Percentiles rank a stretch among this genome's conserved stretches.
Evolutionary conservation across 352 stramenopile genomes (phyloP).

Genomic region (Pythium aquatile): DNA sequence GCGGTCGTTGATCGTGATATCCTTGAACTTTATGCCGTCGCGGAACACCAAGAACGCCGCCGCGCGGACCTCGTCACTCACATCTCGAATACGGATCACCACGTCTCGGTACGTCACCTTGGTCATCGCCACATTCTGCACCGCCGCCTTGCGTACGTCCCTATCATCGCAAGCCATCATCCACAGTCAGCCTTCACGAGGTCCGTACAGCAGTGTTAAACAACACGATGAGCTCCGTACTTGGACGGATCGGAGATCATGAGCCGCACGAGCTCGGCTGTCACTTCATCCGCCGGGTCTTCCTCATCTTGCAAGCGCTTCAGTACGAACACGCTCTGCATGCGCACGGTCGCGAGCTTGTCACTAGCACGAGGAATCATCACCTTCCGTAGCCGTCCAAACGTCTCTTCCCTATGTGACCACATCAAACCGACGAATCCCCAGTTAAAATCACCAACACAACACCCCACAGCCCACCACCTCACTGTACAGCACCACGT

Average conservation of each 20-base stretch:
- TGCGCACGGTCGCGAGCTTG: slow-evolving; percentile 56
- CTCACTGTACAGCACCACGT: slow-evolving; percentile 12
- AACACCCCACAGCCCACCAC: no score
- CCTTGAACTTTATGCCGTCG: slow-evolving; percentile 39
- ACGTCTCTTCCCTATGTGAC: slow-evolving; percentile 37
- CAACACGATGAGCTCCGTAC: slow-evolving; percentile 27
- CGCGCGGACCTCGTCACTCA: slow-evolving; percentile 62
- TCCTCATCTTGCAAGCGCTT: slow-evolving; percentile 55
- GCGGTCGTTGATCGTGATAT: slow-evolving; percentile 66
- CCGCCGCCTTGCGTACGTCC: slow-evolving; percentile 65
- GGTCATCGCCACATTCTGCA: slow-evolving; percentile 50
- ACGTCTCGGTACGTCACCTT: slow-evolving; percentile 48
- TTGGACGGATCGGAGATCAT: slow-evolving; percentile 73
- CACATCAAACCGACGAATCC: no score
- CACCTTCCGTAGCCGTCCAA: slow-evolving; percentile 33
- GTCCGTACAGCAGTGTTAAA: no score
- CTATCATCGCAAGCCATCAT: slow-evolving; percentile 19
- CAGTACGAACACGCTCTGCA: slow-evolving; percentile 61
- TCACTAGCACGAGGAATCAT: slow-evolving; percentile 59
- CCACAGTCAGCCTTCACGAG: no score
- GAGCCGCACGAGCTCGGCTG: slow-evolving; percentile 46
- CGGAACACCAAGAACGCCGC: slow-evolving; percentile 58
- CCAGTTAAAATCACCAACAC: no score
- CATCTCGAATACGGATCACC: slow-evolving; percentile 74
- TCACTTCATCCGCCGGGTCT: slow-evolving; percentile 41